Conservation (phyloP, 2,329 filamentous ascomycete genomes). For the Aureobasidium sp. region DNA sequence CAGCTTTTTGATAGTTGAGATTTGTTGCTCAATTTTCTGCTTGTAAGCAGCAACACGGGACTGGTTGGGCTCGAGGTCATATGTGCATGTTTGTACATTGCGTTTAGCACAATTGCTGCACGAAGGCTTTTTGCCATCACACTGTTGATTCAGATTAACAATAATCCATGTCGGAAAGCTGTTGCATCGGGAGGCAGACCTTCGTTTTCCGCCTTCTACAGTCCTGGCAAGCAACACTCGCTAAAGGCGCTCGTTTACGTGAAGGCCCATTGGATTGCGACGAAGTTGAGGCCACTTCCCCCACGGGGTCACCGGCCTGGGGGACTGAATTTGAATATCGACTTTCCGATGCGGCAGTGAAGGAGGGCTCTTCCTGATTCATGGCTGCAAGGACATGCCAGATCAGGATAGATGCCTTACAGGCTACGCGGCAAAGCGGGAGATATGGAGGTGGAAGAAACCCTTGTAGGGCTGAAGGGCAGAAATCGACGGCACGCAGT, state of each 20-base stretch:
- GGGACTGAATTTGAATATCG: background rate
- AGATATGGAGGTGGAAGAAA: background rate
- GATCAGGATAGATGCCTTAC: background rate
- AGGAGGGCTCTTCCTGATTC: background rate
- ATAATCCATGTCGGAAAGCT: background rate
- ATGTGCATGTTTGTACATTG: background rate
- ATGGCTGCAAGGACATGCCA: slow-evolving; percentile 4
- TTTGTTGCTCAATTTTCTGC: slow-evolving; percentile 14
- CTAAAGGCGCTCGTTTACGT: slow-evolving; percentile 4
- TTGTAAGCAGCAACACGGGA: slow-evolving; percentile 12
- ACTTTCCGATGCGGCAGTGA: background rate
- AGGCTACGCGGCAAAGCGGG: slow-evolving; percentile 4
- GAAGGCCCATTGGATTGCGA: background rate
- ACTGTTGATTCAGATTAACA: background rate
- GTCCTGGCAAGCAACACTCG: slow-evolving; percentile 12
- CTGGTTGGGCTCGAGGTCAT: slow-evolving; percentile 13
- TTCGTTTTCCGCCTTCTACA: slow-evolving; percentile 14
- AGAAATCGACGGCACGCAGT: background rate
- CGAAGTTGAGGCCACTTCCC: background rate
- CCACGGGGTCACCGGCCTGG: background rate
- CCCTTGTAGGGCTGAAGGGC: background rate
- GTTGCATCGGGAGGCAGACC: background rate
- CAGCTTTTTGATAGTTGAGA: background rate
- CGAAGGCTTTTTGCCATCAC: slow-evolving; percentile 3
- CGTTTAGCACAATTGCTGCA: slow-evolving; percentile 9